These are phyloP conservation scores for Cytospora leucostoma DNA, from an alignment of 2,329 filamentous ascomycete genomes.

Conservation along the genomic window DNA sequence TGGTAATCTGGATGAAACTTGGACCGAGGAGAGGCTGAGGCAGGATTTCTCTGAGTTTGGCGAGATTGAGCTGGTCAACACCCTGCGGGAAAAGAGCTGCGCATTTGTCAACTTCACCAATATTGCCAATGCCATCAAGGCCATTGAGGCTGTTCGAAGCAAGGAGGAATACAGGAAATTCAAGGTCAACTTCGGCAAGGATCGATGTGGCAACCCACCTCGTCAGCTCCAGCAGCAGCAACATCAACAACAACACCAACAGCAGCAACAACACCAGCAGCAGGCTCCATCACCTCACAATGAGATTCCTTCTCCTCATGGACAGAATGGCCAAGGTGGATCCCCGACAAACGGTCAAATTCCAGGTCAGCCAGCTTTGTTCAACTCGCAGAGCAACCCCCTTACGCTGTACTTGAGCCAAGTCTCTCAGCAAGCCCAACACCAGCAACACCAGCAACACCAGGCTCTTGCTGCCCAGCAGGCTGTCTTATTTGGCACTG, in stretches of 20 bases:
- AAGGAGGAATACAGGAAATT: conserved; percentile 97
- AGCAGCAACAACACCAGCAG: conserved; percentile 40
- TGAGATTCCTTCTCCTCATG: conserved; percentile 59
- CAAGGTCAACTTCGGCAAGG: conserved; percentile 99
- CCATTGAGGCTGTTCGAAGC: conserved; percentile 91
- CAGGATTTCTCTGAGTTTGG: conserved; percentile 98
- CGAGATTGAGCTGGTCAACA: conserved; percentile 97
- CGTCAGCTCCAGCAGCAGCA: conserved; percentile 70
- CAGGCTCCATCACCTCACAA: conserved; percentile 67
- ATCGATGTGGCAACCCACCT: conserved; percentile 94
- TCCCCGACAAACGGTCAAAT: conserved; percentile 59
- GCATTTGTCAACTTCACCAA: conserved; percentile 99
- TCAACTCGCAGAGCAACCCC: conserved; percentile 84
- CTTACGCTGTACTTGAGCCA: conserved; percentile 92
- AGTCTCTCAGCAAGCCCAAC: conserved; percentile 70
- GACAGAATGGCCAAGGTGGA: conserved; percentile 61
- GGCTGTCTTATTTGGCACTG: conserved; percentile 76
- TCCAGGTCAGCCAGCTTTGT: conserved; percentile 68
- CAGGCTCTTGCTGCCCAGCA: conserved; percentile 74
- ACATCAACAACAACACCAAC: no score
- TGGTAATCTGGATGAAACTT: conserved; percentile 94
- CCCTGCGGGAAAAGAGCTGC: conserved; percentile 96
- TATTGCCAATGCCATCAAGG: conserved; percentile 99
- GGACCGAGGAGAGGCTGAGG: conserved; percentile 92
- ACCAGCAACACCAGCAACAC: conserved; percentile 68